These are phyloP conservation scores for Pseudofabraea citricarpa DNA, from an alignment of 2,329 filamentous ascomycete species.

Conservation along the genomic window DNA sequence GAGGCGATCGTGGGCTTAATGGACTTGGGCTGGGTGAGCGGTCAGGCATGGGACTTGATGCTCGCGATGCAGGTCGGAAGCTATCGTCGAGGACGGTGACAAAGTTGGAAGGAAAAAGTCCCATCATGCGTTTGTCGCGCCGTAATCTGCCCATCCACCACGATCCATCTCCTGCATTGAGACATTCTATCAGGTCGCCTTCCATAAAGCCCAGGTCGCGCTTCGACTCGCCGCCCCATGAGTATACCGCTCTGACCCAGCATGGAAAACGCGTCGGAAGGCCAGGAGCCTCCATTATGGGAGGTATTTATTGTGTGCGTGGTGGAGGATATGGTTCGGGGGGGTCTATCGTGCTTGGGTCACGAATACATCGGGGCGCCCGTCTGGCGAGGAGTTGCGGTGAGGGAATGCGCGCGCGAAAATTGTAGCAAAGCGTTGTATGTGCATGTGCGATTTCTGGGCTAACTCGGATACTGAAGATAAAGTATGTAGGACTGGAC, in stretches of 20 bases:
- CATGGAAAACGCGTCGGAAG: constrained; percentile 80
- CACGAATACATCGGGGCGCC: no score
- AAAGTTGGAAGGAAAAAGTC: constrained; percentile 95
- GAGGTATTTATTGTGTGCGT: no score
- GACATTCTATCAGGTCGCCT: constrained; percentile 94
- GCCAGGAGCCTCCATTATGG: constrained; percentile 43
- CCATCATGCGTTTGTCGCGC: constrained; percentile 85
- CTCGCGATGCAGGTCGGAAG: constrained; percentile 70
- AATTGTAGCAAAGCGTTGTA: no score
- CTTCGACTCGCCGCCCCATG: constrained; percentile 88
- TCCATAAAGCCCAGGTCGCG: constrained; percentile 95
- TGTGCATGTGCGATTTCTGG: no score
- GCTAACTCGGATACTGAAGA: no score
- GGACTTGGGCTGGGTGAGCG: constrained; percentile 27
- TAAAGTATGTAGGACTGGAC: no score
- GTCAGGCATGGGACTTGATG: constrained; percentile 44
- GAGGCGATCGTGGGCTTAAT: constrained; percentile 23
- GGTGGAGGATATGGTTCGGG: no score
- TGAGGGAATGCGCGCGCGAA: no score
- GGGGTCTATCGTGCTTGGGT: no score
- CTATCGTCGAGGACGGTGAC: constrained; percentile 82
- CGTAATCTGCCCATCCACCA: constrained; percentile 97
- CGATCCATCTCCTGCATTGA: constrained; percentile 94
- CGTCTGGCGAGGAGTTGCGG: no score
- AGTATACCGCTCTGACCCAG: constrained; percentile 88